Base-by-base conservation (phyloP, 805 yeast species). In the Spathaspora arborariae region DNA sequence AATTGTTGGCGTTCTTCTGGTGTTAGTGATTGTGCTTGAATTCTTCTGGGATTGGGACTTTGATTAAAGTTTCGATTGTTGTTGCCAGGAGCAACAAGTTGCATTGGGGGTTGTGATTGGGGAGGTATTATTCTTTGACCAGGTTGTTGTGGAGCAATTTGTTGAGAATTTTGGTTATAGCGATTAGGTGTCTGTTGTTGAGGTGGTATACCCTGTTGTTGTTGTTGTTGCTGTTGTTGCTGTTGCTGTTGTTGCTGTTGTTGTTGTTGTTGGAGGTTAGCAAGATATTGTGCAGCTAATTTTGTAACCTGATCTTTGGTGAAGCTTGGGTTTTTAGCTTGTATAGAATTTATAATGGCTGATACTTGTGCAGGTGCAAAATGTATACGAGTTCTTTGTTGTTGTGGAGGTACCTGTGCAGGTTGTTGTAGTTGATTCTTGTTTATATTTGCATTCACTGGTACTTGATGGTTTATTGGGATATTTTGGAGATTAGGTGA, bases 301-400 rank as follows among this genome's bases (percentile, higher is more conserved):
- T 79, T 76, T 2, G 85, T 80, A 1, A 83, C 86, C 55, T 83
- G 85, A 47, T 79, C 84, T 50, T 81, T 81, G 9, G 80, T 70
- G 57, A 81, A 64, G 26, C 72, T 76, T 1, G 89, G 89, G 58
- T 83, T 78, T 54, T 81, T 81, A n/a, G 75, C 65, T 57, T 82
- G 86, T 45, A 83, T 82, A 39, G 82, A 80, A 52, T 73, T 79
- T 47, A 83, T 78, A 37, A 83, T 75, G 1, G 85, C 83, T 8
- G 85, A 75, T 3, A 83, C 85, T 54, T 83, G 88, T 1, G 82
- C 78, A 11, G 82, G 80, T 0, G 81, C 76, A 60, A 81, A 77
- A 38, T 68, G 72, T 18, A 71, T 62, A 24, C 73, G 56, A 10
- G 70, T 64, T 44, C 68, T 65, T 10, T 27, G 34, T 21, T 38